phyloP scores from a whole-genome alignment of 2,329 filamentous ascomycete genomes.

The Fusarium brevicatenulatum region DNA sequence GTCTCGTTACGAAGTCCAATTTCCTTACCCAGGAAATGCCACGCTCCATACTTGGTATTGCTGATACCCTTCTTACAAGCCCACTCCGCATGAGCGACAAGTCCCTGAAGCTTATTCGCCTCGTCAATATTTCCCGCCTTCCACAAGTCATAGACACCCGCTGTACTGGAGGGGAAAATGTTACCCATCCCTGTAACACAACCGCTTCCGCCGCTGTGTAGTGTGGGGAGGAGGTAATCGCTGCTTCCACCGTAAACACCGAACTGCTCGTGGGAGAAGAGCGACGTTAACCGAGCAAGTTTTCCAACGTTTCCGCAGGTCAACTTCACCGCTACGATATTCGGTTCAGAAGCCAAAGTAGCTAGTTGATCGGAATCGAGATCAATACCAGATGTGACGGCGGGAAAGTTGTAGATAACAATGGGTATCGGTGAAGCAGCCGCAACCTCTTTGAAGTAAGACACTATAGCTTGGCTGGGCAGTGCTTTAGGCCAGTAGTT shows the following conservation, averaged over 20 bases:
- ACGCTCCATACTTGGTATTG: slow-evolving; percentile 58
- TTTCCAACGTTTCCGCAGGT: slow-evolving; percentile 77
- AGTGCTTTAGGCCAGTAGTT: slow-evolving; percentile 72
- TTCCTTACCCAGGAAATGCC: slow-evolving; percentile 53
- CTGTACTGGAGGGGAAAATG: slow-evolving; percentile 56
- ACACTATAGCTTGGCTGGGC: slow-evolving; percentile 63
- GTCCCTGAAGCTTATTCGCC: slow-evolving; percentile 53
- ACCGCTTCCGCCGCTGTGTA: slow-evolving; percentile 53
- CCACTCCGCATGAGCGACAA: slow-evolving; percentile 59
- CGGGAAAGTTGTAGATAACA: slow-evolving; percentile 76
- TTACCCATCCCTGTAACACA: slow-evolving; percentile 60
- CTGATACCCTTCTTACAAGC: slow-evolving; percentile 61
- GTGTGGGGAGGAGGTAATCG: slow-evolving; percentile 55
- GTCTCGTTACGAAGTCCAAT: slow-evolving; percentile 50
- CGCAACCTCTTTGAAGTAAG: slow-evolving; percentile 74
- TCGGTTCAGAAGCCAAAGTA: slow-evolving; percentile 67
- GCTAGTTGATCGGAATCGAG: slow-evolving; percentile 71
- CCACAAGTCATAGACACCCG: slow-evolving; percentile 55
- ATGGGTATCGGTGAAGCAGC: slow-evolving; percentile 70
- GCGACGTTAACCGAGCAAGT: slow-evolving; percentile 65
- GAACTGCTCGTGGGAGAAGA: slow-evolving; percentile 53
- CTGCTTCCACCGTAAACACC: slow-evolving; percentile 56
- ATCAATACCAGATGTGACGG: slow-evolving; percentile 71
- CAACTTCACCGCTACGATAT: slow-evolving; percentile 75
- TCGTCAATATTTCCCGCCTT: slow-evolving; percentile 51